Conservation (phyloP, 306 rosid species). For the Sophora flavescens region DNA sequence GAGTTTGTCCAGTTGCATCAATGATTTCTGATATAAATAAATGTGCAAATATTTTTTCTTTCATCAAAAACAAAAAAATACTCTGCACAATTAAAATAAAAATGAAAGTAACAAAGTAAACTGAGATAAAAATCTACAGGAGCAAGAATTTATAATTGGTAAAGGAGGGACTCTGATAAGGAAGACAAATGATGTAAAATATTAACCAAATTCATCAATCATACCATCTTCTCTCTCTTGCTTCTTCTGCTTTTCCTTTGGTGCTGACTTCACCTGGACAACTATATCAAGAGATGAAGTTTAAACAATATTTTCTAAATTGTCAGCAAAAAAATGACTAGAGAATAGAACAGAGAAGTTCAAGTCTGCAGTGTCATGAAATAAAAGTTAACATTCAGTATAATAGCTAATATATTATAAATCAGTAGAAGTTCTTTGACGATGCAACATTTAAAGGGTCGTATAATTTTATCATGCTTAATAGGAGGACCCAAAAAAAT, state of each 20-base stretch:
- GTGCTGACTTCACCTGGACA: slow-evolving; percentile 57
- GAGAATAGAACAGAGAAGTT: slow-evolving; percentile 36
- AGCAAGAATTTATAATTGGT: slow-evolving; percentile 9
- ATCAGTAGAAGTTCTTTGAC: slow-evolving; percentile 6
- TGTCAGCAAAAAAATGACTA: slow-evolving; percentile 37
- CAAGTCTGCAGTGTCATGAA: slow-evolving; percentile 30
- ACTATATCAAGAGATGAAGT: slow-evolving; percentile 59
- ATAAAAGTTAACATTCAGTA: slow-evolving; percentile 32
- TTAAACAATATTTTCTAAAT: slow-evolving; percentile 30
- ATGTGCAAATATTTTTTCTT: background rate
- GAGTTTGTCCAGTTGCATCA: slow-evolving; percentile 23
- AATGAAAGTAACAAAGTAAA: background rate
- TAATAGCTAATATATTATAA: slow-evolving; percentile 15
- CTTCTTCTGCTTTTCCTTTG: slow-evolving; percentile 65
- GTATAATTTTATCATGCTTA: slow-evolving; percentile 33
- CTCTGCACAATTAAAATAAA: slow-evolving; percentile 15
- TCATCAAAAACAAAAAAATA: background rate
- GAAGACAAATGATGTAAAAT: slow-evolving; percentile 18
- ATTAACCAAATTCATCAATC: slow-evolving; percentile 31
- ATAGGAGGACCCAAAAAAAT: background rate
- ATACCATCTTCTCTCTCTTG: slow-evolving; percentile 69
- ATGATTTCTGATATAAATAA: slow-evolving; percentile 2
- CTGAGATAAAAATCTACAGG: slow-evolving; percentile 11
- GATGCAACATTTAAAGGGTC: slow-evolving; percentile 13
- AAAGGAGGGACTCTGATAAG: slow-evolving; percentile 30